Evolutionary conservation across 768 basidiomycete species (phyloP).

Genomic region (Tricholomella constricta): DNA sequence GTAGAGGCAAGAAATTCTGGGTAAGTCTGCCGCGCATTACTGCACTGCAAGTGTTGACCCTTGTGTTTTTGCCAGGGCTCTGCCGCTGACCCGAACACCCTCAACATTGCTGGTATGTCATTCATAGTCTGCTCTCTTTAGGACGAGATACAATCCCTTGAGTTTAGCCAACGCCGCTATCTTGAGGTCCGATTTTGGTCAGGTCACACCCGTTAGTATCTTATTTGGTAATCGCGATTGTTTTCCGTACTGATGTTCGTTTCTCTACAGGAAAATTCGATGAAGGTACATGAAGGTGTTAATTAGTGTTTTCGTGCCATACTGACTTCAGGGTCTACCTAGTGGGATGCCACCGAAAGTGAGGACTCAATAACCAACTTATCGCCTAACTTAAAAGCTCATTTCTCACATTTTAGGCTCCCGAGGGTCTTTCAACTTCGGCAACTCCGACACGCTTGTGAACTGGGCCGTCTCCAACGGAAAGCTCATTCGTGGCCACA

Average conservation of each 20-base stretch:
- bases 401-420: slow-evolving; percentile 15
- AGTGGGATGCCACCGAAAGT: slow-evolving; percentile 44
- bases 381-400: not conserved
- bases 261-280: slow-evolving; percentile 34
- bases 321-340: not conserved
- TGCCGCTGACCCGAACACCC: slow-evolving; percentile 31
- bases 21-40: slow-evolving; percentile 7
- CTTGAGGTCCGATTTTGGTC: slow-evolving; percentile 37
- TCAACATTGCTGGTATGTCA: slow-evolving; percentile 30
- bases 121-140: not conserved
- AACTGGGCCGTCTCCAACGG: slow-evolving; percentile 43
- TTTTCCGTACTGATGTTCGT: not conserved
- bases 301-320: no score
- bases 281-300: slow-evolving; percentile 32
- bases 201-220: slow-evolving; percentile 35
- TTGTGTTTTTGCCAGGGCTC: slow-evolving; percentile 23
- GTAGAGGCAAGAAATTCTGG: slow-evolving; percentile 32
- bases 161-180: slow-evolving; percentile 31
- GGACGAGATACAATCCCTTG: not conserved
- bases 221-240: not conserved
- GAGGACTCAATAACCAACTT: not conserved
- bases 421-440: slow-evolving; percentile 33
- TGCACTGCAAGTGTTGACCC: not conserved
- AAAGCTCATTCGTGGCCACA: slow-evolving; percentile 45
- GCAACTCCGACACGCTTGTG: slow-evolving; percentile 38